Conservation (phyloP, 2,329 filamentous ascomycete genomes). For the Aureobasidium sp. region DNA sequence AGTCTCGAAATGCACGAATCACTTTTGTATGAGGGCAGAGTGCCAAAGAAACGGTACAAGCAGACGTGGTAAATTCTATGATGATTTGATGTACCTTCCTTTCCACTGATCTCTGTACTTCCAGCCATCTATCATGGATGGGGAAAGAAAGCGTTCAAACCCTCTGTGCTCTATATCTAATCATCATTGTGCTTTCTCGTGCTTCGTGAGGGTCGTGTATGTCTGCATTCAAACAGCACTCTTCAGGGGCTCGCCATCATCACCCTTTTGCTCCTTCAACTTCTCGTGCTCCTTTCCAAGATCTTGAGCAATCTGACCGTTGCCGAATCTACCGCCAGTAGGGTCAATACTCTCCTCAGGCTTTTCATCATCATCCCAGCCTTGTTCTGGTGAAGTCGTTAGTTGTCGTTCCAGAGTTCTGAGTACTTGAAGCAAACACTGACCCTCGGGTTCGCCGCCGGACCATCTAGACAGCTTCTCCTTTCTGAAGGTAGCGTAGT, state of each 20-base stretch:
- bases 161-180: no score
- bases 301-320: constrained; percentile 32
- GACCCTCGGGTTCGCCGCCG: constrained; percentile 29
- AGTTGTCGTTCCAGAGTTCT: background rate
- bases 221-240: constrained; percentile 24
- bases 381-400: background rate
- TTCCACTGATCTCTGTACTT: no score
- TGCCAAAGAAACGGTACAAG: no score
- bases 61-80: no score
- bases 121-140: no score
- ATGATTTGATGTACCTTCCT: no score
- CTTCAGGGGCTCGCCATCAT: constrained; percentile 17
- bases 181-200: no score
- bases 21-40: no score
- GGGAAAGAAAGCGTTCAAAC: no score
- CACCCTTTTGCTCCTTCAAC: constrained; percentile 11
- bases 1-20: no score
- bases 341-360: constrained; percentile 23
- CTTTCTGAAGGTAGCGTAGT: constrained; percentile 71
- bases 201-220: background rate
- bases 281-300: constrained; percentile 23
- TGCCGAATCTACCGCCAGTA: constrained; percentile 35
- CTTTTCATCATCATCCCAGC: constrained; percentile 28
- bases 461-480: constrained; percentile 62
- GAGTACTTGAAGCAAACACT: background rate